phyloP scores from a whole-genome alignment of 169 alveolate genomes.

The Plasmodium gallinaceum region DNA sequence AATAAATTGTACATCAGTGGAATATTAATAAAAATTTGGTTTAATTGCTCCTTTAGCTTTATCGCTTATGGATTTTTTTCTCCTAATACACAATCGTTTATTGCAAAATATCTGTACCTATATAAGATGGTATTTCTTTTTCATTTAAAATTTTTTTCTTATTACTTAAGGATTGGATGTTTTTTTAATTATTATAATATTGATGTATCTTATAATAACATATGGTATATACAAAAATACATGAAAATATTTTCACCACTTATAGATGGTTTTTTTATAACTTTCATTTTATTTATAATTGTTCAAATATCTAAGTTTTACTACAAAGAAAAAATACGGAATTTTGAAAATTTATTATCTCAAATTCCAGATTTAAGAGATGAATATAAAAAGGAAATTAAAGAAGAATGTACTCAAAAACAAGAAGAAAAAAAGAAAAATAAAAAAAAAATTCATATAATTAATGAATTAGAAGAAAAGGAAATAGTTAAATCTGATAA shows the following conservation, averaged over 20 bases:
- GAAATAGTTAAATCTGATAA: neutral
- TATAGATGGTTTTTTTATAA: conserved; percentile 47
- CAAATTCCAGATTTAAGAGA: conserved; percentile 37
- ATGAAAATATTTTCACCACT: conserved; percentile 42
- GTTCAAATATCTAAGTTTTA: conserved; percentile 20
- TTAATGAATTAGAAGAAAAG: neutral
- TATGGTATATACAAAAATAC: conserved; percentile 71
- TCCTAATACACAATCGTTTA: conserved; percentile 36
- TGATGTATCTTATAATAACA: conserved; percentile 38
- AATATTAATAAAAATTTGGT: conserved; percentile 69
- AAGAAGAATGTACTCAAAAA: conserved; percentile 2
- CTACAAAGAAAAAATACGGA: conserved; percentile 40
- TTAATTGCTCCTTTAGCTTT: conserved; percentile 60
- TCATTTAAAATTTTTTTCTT: conserved; percentile 53
- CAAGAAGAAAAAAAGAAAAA: conserved; percentile 6
- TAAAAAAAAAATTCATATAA: conserved; percentile 15
- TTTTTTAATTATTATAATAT: conserved; percentile 25
- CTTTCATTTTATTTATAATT: conserved; percentile 34
- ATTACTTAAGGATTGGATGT: conserved; percentile 52
- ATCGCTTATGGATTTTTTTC: conserved; percentile 63
- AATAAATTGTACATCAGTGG: conserved; percentile 68
- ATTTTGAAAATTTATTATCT: conserved; percentile 25
- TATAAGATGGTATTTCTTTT: conserved; percentile 35
- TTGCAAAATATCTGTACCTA: conserved; percentile 47
- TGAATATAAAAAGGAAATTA: conserved; percentile 6